Base-by-base conservation (phyloP, 768 basidiomycete species). In the Phanerochaete carnosa region DNA sequence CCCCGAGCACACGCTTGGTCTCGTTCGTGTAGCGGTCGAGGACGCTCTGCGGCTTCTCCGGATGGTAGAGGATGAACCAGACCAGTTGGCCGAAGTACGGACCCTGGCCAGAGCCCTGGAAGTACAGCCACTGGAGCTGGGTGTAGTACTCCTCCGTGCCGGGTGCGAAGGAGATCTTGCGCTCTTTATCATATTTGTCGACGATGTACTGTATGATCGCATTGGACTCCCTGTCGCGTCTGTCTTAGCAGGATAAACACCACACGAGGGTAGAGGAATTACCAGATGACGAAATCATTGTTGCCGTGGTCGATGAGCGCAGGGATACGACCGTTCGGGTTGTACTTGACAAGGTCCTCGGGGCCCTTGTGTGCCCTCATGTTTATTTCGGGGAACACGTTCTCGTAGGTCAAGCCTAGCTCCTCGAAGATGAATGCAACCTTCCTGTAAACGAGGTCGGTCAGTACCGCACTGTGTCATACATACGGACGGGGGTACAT, bases 121-220 rank as follows among this genome's bases (percentile, higher is more conserved):
- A 81, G 71, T 78, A 77, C 49, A 80, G 74, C 80, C 77, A 80
- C 65, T 75, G 76, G 22, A 75, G 58, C 39, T 65, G 59, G 25
- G 30, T 16, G 59, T 46, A 60, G 55, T 66, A 62, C 35, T 65
- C 69, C 23, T 64, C 45, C 16, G 45, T 53, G 45, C 56, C 64
- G 8, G 57, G 19, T 6, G 49, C 29, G 33, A 62, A 57, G 29
- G 65, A 60, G 26, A 70, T 57, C 68, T 74, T 76, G 67, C 71
- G 64, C 28, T 77, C 77, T 12, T 55, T 65, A 68, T 83, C 81
- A 62, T 80, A 81, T 59, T 73, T 70, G 60, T 78, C 75, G 22
- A 69, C 69, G 47, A 81, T 69, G 68, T 79, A 81, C 13, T 76
- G 66, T 35, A 80, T 59, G 61, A 81, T 77, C 50, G 78, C 78